Conservation (phyloP, 2,329 filamentous ascomycete species). For the Fusarium poae region DNA sequence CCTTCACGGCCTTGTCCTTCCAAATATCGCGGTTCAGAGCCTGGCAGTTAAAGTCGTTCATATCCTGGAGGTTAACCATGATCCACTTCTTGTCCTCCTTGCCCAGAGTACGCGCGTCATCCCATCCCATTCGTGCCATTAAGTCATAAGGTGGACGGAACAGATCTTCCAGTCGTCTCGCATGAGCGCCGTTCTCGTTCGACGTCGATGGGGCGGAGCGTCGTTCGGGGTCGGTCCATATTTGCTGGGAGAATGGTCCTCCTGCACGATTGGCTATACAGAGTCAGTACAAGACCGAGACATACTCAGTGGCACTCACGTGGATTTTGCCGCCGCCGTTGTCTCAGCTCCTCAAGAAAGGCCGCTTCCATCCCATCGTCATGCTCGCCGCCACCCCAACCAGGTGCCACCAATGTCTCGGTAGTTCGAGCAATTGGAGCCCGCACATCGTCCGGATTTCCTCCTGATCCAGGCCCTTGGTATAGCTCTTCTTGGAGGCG, state of each 20-base stretch:
- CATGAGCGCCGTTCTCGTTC: conserved; percentile 71
- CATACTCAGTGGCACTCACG: conserved; percentile 45
- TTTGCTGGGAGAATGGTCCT: conserved; percentile 57
- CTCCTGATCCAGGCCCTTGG: conserved; percentile 57
- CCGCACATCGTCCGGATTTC: conserved; percentile 73
- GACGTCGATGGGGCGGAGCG: conserved; percentile 42
- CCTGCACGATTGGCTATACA: conserved; percentile 42
- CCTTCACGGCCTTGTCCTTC: conserved; percentile 84
- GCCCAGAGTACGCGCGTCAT: conserved; percentile 84
- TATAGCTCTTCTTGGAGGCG: conserved; percentile 94
- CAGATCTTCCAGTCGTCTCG: conserved; percentile 86
- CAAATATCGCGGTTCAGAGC: conserved; percentile 94
- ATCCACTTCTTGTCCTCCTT: conserved; percentile 95
- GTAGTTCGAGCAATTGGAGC: conserved; percentile 93
- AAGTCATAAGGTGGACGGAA: conserved; percentile 94
- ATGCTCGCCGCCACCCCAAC: conserved; percentile 61
- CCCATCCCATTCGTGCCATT: conserved; percentile 84
- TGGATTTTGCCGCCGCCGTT: conserved; percentile 53
- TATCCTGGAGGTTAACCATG: conserved; percentile 93
- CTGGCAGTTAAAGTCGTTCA: conserved; percentile 94
- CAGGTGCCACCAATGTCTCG: conserved; percentile 87
- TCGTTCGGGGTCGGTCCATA: conserved; percentile 53
- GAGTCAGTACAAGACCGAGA: conserved; percentile 14
- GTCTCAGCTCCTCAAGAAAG: conserved; percentile 75
- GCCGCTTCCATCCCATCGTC: conserved; percentile 68